Conservation (phyloP, 1,139 yeast genomes). For the Citeromyces siamensis region DNA sequence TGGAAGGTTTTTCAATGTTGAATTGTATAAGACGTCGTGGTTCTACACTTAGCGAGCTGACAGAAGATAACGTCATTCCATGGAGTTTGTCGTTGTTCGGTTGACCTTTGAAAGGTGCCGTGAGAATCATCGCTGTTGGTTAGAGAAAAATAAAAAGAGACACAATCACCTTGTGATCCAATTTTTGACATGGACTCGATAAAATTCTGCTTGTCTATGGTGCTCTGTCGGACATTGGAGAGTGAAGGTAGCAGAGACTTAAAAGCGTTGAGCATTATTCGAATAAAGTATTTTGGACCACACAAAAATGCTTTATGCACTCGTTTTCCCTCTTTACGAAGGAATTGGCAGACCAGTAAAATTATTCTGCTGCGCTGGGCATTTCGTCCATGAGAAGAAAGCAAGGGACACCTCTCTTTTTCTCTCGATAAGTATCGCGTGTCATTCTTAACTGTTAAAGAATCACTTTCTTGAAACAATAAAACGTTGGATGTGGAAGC, state of each 20-base stretch:
- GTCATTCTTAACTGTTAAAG: no score
- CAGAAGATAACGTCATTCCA: conserved; percentile 79
- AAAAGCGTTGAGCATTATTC: conserved; percentile 2
- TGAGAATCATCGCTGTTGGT: conserved; percentile 24
- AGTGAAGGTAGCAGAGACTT: conserved; percentile 1
- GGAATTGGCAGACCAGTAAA: no score
- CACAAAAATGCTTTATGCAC: no score
- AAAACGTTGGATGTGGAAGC: no score
- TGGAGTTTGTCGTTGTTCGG: conserved; percentile 22
- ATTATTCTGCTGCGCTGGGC: no score
- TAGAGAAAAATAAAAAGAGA: conserved; percentile 3
- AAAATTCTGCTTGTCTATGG: conserved; percentile 5
- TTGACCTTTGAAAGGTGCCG: conserved; percentile 18
- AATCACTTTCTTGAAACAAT: no score
- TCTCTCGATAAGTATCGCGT: no score
- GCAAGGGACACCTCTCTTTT: no score
- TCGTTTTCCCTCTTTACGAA: no score
- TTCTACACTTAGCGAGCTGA: conserved; percentile 59
- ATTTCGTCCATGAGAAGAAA: no score
- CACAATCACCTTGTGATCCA: conserved; percentile 18
- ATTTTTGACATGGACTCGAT: conserved; percentile 19
- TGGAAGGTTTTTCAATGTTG: conserved; percentile 73
- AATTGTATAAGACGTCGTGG: conserved; percentile 72
- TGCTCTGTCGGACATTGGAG: conserved; percentile 1
- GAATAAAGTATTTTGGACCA: no score